phyloP scores from a whole-genome alignment of 2,329 filamentous ascomycete genomes.

The Neospermospora avenae region DNA sequence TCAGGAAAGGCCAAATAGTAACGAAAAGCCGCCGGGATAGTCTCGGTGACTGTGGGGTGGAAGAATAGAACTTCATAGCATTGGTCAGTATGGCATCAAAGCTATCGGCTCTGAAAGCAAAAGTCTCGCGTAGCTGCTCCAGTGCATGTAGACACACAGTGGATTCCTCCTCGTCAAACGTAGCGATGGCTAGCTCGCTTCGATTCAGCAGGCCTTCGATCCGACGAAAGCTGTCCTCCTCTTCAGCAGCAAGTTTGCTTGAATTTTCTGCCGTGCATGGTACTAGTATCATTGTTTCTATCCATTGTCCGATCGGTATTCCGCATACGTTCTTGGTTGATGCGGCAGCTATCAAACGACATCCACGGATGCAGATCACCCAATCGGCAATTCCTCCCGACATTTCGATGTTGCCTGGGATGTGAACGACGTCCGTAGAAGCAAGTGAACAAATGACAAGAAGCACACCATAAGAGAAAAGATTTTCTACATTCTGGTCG shows the following conservation, averaged over 20 bases:
- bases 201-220: neutral
- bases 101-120: constrained; percentile 3
- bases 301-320: constrained; percentile 5
- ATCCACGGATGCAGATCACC: constrained; percentile 15
- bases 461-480: constrained; percentile 5
- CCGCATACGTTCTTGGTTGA: constrained; percentile 4
- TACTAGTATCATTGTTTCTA: neutral
- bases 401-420: neutral
- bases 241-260: neutral
- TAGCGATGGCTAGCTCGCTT: neutral
- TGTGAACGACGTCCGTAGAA: neutral
- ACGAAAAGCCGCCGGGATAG: neutral
- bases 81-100: neutral
- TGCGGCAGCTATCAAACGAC: neutral
- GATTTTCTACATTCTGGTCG: neutral
- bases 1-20: constrained; percentile 9
- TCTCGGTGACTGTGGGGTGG: neutral
- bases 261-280: neutral
- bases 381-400: constrained; percentile 10
- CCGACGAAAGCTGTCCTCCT: constrained; percentile 7
- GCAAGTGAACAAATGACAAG: constrained; percentile 10
- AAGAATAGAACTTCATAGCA: neutral
- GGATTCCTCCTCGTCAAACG: constrained; percentile 8
- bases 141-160: constrained; percentile 13
- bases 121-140: constrained; percentile 4